A percentile compares a stretch with the other conserved stretches of the same genome.
phyloP scores from a whole-genome alignment of 2,329 filamentous ascomycete species.

The Aspergillus bombycis region DNA sequence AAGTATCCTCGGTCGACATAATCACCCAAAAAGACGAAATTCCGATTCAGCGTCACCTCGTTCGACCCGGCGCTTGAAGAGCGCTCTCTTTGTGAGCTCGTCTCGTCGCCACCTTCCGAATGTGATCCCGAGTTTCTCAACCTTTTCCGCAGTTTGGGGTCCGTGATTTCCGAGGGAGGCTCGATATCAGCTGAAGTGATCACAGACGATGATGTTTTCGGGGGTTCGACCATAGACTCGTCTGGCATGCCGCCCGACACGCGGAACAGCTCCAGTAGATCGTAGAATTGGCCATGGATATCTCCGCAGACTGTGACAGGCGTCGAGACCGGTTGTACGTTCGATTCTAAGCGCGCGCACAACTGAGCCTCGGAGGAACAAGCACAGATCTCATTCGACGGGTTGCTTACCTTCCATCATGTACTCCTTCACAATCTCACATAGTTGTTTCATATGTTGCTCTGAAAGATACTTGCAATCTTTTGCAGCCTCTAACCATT shows the following conservation, averaged over 20 bases:
- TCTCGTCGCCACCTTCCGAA: constrained; percentile 36
- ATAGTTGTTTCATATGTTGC: constrained; percentile 96
- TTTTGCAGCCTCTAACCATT: constrained; percentile 96
- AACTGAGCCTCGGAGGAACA: constrained; percentile 16
- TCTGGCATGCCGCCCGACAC: constrained; percentile 97
- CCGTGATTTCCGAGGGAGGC: constrained; percentile 83
- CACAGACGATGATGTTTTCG: constrained; percentile 69
- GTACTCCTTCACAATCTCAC: constrained; percentile 98
- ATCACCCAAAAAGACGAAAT: constrained; percentile 73
- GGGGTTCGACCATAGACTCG: constrained; percentile 70
- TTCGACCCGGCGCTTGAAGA: constrained; percentile 34
- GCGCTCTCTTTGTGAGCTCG: constrained; percentile 26
- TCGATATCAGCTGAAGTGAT: constrained; percentile 93
- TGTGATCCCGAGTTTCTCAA: constrained; percentile 57
- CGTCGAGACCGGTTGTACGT: constrained; percentile 96
- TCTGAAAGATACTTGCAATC: constrained; percentile 97
- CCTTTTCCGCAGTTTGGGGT: constrained; percentile 85
- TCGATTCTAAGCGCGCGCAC: constrained; percentile 71
- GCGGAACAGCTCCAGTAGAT: constrained; percentile 93
- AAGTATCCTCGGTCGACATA: constrained; percentile 77
- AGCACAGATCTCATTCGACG: background rate
- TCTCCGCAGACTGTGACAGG: constrained; percentile 97
- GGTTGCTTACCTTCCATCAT: constrained; percentile 82
- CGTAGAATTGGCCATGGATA: constrained; percentile 98
- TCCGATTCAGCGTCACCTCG: constrained; percentile 59